Evolutionary conservation across 495 filamentous ascomycete species (phyloP), one percentile per base, ranked within the genome.

Genomic region (Aspergillus hancockii): DNA sequence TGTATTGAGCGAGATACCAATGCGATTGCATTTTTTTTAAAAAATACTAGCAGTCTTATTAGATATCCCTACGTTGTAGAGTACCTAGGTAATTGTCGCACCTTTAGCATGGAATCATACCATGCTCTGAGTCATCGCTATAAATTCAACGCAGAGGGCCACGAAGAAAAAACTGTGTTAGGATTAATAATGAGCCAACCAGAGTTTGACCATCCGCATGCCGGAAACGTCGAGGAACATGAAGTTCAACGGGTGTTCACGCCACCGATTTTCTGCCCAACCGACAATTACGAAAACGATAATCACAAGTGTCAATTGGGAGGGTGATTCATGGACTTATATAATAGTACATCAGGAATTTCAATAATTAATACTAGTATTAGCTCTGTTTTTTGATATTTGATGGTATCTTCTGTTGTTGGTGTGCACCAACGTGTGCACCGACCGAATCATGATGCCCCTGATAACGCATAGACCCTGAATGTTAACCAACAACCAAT

Each of bases 241-340:
- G 19, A 22, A 22, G 40, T 43, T 47, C 43, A 47, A 23, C 19
- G 18, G 18, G 8, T 40, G 18, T 47, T 47, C 19, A 47, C 43
- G 43, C 43, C 43, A 47, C 43, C 43, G 19, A 47, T n/a, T 47
- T 23, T 47, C 43, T 47, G 43, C 43, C 43, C 43, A 47, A 47
- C 43, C 43, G 19, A 47, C 43, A 47, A 47, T 23, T 47, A 6
- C 8, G 4, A 19, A n/a, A 47, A 47, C 8, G n/a, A 4, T 7
- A 8, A 21, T n/a, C 14, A n/a, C 19, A 12, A 14, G 12, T 47
- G 3, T 22, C 4, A 47, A 47, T 23, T 47, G 43, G 19, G 7
- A 47, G 13, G 10, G 21, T 18, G 4, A 12, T 23, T 14, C 19
- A 3, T 47, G 19, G 43, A 47, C 8, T 47, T 47, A 47, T 7